These are phyloP conservation scores for Russula earlei DNA, from an alignment of 768 basidiomycete genomes.

Conservation along the genomic window DNA sequence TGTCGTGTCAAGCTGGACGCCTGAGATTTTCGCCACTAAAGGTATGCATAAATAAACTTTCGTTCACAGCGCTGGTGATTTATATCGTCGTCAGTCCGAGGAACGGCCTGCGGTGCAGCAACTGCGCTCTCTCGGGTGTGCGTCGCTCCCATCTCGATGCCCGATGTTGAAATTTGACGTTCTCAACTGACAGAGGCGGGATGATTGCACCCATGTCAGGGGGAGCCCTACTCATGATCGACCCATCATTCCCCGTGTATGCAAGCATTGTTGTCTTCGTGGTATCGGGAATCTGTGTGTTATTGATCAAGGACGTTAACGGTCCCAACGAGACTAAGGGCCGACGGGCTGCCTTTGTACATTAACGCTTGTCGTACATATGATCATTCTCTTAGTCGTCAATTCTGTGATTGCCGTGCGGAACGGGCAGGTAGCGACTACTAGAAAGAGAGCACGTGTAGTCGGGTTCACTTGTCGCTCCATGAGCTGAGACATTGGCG, in stretches of 20 bases:
- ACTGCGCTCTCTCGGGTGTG: constrained; percentile 80
- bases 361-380: neutral
- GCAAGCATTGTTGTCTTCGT: constrained; percentile 58
- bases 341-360: constrained; percentile 3
- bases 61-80: neutral
- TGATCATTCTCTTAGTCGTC: neutral
- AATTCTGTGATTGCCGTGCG: neutral
- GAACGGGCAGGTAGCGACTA: too few relatives aligned
- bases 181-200: constrained; percentile 51
- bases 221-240: constrained; percentile 57
- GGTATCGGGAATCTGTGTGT: constrained; percentile 51
- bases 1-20: constrained; percentile 50
- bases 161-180: neutral
- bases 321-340: constrained; percentile 29
- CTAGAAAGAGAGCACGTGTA: neutral
- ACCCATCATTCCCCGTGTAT: constrained; percentile 67
- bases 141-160: constrained; percentile 23
- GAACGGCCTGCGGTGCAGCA: constrained; percentile 82
- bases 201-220: constrained; percentile 83
- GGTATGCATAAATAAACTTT: constrained; percentile 30
- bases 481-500: neutral
- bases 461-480: neutral
- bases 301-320: constrained; percentile 45
- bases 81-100: constrained; percentile 46
- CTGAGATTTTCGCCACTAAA: constrained; percentile 77